phyloP scores from a whole-genome alignment of 2,329 filamentous ascomycete genomes.

The Cytospora chrysosperma region DNA sequence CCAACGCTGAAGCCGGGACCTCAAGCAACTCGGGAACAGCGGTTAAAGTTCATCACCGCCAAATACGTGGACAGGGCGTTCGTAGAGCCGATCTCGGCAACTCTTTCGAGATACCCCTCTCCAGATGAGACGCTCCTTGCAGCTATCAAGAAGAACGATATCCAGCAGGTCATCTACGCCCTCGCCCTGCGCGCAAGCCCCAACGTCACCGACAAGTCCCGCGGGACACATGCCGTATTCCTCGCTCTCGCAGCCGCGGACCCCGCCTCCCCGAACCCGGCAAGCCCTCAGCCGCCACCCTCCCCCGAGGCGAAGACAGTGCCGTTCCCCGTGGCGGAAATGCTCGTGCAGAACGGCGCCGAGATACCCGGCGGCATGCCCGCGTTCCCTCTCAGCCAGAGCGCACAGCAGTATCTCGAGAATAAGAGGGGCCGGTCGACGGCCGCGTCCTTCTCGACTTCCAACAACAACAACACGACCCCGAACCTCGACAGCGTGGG shows the following conservation, averaged over 20 bases:
- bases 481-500: slow-evolving; percentile 55
- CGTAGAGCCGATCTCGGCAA: slow-evolving; percentile 74
- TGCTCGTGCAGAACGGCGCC: slow-evolving; percentile 90
- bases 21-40: slow-evolving; percentile 81
- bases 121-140: slow-evolving; percentile 87
- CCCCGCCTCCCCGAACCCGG: slow-evolving; percentile 70
- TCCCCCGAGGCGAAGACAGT: slow-evolving; percentile 50
- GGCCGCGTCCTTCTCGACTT: slow-evolving; percentile 30
- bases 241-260: slow-evolving; percentile 90
- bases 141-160: slow-evolving; percentile 94
- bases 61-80: slow-evolving; percentile 88
- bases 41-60: slow-evolving; percentile 89
- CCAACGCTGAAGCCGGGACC: slow-evolving; percentile 69
- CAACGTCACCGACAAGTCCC: slow-evolving; percentile 80
- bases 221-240: slow-evolving; percentile 86
- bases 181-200: slow-evolving; percentile 84
- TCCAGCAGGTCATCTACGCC: slow-evolving; percentile 88
- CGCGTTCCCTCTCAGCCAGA: slow-evolving; percentile 78
- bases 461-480: slow-evolving; percentile 31
- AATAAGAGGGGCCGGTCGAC: slow-evolving; percentile 60
- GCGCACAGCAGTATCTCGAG: slow-evolving; percentile 81
- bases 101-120: slow-evolving; percentile 71
- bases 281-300: slow-evolving; percentile 40
- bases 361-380: slow-evolving; percentile 75
- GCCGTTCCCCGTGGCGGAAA: slow-evolving; percentile 85